Evolutionary conservation across 2,329 filamentous ascomycete species (phyloP).

Genomic region (Fusarium luffae): DNA sequence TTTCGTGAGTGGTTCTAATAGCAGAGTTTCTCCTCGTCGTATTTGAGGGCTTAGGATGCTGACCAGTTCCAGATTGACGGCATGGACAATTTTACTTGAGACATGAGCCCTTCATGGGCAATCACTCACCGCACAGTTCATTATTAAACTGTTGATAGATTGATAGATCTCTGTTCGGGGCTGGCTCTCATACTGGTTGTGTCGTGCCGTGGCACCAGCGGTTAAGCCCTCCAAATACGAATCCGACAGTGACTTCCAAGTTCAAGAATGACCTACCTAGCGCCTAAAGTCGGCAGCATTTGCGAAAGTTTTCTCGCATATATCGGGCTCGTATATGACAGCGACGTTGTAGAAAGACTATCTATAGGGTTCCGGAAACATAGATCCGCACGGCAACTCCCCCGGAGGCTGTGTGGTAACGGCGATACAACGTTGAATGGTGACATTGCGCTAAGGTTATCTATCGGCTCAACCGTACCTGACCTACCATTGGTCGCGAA

Average conservation of each 20-base stretch:
- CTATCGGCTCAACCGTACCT: neutral
- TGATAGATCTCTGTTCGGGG: neutral
- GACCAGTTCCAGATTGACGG: neutral
- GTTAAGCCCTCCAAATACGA: neutral
- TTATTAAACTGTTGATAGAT: fast-evolving
- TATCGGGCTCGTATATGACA: neutral
- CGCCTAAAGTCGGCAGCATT: neutral
- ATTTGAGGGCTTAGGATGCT: neutral
- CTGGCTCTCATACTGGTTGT: neutral
- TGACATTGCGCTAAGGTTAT: neutral
- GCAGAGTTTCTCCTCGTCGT: neutral
- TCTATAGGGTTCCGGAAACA: neutral
- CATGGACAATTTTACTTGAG: neutral
- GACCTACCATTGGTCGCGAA: neutral
- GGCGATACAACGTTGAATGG: neutral
- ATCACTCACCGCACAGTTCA: fast-evolving
- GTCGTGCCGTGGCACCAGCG: neutral
- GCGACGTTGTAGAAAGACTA: neutral
- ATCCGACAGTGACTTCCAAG: neutral
- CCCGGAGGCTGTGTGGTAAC: neutral
- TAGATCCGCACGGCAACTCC: neutral
- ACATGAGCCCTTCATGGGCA: neutral
- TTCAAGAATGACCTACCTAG: neutral
- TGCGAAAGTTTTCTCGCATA: neutral
- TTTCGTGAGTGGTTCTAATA: neutral